Evolutionary conservation across 2,329 filamentous ascomycete species (phyloP).

Genomic region (Parastagonospora avenae): DNA sequence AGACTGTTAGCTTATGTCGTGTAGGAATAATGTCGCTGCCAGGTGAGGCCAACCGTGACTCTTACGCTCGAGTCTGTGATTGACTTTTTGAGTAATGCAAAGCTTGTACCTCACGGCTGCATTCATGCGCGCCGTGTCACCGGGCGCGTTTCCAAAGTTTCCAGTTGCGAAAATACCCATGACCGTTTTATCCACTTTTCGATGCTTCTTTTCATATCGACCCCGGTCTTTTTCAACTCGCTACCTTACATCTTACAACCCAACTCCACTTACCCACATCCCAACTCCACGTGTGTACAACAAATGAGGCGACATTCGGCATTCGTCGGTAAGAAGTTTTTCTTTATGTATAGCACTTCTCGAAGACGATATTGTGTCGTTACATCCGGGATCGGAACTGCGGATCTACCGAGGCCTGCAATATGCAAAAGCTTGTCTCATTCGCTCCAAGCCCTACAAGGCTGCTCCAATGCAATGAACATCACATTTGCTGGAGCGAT

Average conservation of each 20-base stretch:
- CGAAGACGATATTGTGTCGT: conserved; percentile 1
- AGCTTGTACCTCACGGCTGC: too few relatives aligned
- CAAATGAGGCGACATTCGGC: background rate
- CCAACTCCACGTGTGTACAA: background rate
- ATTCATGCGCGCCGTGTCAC: too few relatives aligned
- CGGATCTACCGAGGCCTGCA: conserved; percentile 4
- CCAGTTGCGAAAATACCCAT: too few relatives aligned
- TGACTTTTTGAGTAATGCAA: too few relatives aligned
- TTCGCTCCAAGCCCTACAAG: conserved; percentile 3
- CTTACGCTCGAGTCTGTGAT: too few relatives aligned
- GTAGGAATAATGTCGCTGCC: too few relatives aligned
- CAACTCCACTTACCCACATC: too few relatives aligned
- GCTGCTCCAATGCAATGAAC: conserved; percentile 1
- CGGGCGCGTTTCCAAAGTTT: too few relatives aligned
- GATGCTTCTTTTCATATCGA: too few relatives aligned
- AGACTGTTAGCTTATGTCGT: too few relatives aligned
- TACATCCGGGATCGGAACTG: conserved; percentile 6
- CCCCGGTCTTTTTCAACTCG: background rate
- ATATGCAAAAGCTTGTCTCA: conserved; percentile 5
- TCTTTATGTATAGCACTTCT: background rate
- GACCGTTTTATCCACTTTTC: too few relatives aligned
- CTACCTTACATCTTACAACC: background rate
- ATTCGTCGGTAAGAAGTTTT: background rate
- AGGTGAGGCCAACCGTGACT: background rate
- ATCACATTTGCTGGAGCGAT: background rate